These are phyloP conservation scores for Tricholoma matsutake DNA, from an alignment of 768 basidiomycete species.

Conservation along the genomic window DNA sequence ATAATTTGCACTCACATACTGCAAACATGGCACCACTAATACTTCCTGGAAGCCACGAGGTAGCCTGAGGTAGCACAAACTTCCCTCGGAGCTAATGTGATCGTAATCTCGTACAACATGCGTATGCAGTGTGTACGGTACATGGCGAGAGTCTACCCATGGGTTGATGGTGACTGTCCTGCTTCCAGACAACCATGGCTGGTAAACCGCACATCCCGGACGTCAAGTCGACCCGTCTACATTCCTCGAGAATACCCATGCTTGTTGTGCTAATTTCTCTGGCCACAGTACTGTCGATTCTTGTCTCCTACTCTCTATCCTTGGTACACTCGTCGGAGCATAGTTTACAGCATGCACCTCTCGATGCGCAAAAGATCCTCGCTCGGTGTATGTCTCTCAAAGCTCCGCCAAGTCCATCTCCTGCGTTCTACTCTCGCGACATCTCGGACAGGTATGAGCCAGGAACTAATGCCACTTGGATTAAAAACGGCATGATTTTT, in stretches of 20 bases:
- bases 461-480: conserved; percentile 63
- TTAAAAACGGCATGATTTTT: conserved; percentile 70
- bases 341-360: conserved; percentile 14
- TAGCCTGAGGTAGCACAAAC: too few relatives aligned
- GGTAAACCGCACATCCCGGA: conserved; percentile 11
- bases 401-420: conserved; percentile 41
- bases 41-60: too few relatives aligned
- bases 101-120: conserved; percentile 8
- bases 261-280: conserved; percentile 12
- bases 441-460: conserved; percentile 63
- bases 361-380: conserved; percentile 32
- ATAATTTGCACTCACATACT: too few relatives aligned
- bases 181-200: conserved; percentile 21
- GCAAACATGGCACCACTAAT: too few relatives aligned
- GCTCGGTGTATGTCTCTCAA: conserved; percentile 51
- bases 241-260: conserved; percentile 5
- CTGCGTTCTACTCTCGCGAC: conserved; percentile 38
- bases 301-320: conserved; percentile 2
- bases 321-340: background rate
- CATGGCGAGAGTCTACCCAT: background rate
- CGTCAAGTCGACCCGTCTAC: background rate
- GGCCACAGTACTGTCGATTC: conserved; percentile 11
- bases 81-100: too few relatives aligned
- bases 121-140: conserved; percentile 10
- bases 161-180: conserved; percentile 1